Conservation (phyloP, 495 filamentous ascomycete genomes). For the Stereocaulon alpinum region DNA sequence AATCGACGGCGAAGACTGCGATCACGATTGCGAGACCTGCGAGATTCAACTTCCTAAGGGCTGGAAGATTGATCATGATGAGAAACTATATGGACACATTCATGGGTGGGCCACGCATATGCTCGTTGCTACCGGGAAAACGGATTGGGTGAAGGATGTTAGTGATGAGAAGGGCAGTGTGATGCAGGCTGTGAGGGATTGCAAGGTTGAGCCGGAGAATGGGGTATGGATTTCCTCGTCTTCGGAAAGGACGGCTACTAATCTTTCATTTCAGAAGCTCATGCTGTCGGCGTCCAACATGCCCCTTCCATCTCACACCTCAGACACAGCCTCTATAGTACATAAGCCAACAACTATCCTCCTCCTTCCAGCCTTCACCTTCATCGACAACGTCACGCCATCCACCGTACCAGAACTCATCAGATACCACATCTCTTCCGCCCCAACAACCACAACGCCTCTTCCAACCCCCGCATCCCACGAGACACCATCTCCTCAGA, state of each 20-base stretch:
- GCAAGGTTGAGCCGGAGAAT: conserved; percentile 53
- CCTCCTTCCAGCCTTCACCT: conserved; percentile 76
- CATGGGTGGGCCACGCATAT: conserved; percentile 85
- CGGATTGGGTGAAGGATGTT: conserved; percentile 87
- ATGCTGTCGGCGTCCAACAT: conserved; percentile 95
- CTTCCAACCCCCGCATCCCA: conserved; percentile 28
- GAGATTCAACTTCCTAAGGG: conserved; percentile 64
- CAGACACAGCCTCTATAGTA: conserved; percentile 39
- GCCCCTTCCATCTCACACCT: conserved; percentile 53
- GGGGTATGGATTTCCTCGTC: conserved; percentile 46
- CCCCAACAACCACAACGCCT: conserved; percentile 66
- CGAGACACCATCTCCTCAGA: too few relatives aligned
- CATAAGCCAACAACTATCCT: conserved; percentile 72
- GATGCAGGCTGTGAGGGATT: conserved; percentile 78
- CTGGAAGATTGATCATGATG: conserved; percentile 63
- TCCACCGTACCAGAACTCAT: conserved; percentile 63
- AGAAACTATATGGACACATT: conserved; percentile 75
- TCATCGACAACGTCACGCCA: conserved; percentile 80
- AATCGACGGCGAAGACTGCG: conserved; percentile 81
- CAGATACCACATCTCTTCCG: conserved; percentile 54
- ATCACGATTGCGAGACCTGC: conserved; percentile 82
- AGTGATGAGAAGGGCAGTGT: conserved; percentile 85
- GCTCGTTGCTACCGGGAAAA: conserved; percentile 87
- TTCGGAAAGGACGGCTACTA: background rate
- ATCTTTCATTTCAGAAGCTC: conserved; percentile 44